Evolutionary conservation across 371 early-diverging fungal genomes (phyloP), one percentile per base, ranked within the genome.

Genomic region (Mucor sp.): DNA sequence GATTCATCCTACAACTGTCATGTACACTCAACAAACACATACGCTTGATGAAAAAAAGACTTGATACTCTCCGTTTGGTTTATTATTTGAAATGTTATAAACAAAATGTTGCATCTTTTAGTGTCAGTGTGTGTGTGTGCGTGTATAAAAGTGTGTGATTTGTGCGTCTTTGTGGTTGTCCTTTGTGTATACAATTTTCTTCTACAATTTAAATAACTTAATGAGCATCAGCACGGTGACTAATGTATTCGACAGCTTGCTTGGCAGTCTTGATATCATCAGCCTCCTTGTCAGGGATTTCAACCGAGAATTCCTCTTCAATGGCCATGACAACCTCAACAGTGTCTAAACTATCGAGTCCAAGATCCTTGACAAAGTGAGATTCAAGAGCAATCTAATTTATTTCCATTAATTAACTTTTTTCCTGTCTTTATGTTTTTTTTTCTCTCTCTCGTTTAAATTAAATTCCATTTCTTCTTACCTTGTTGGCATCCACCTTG

Each of bases 321-420:
- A 99, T 90, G 55, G 97, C 97, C 96, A 99, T 98, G 59, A 97
- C 95, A 63, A 98, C 96, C 83, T 99, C 99, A 48, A 98, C 97
- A 63, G 95, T 92, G 81, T 98, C 98, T 74, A 99, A 86, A 74
- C 92, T 91, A 81, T 99, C 99, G 66, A 99, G 82, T 17, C 95
- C 95, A 69, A 99, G 93, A 78, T 98, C 99, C 72, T 92, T 91
- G 79, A 86, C 85, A 77, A 98, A 97, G 80, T 93, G 90, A 33
- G 98, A 88, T 67, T 91, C 85, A 65, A 91, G 82, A 33, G 94
- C 78, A 62, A 98, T 81, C 98, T 97, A 83, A 43, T 60, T 32
- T 19, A 23, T 27, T 47, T 48, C 2, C 15, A 39, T 44, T 44
- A 44, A 44, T 44, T 44, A 17, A 55, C 8, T 9, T 19, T n/a